phyloP scores from a whole-genome alignment of 2,329 filamentous ascomycete genomes.

The Arthrinium phaeospermum region DNA sequence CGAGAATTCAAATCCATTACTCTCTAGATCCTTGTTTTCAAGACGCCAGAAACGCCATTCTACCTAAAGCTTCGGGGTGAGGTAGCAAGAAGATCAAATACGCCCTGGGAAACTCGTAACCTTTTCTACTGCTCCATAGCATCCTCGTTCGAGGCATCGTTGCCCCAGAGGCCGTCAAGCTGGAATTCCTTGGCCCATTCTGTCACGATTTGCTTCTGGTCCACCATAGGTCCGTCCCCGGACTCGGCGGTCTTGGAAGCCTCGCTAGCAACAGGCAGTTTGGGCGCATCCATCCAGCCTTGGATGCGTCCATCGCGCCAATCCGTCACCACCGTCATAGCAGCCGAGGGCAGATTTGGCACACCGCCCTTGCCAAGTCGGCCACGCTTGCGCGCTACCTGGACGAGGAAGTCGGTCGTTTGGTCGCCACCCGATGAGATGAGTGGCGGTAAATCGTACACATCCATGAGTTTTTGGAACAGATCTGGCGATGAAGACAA shows the following conservation, averaged over 20 bases:
- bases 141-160: conserved; percentile 53
- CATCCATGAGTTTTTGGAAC: conserved; percentile 77
- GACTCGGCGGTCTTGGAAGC: conserved; percentile 34
- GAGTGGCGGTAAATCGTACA: conserved; percentile 85
- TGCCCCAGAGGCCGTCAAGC: conserved; percentile 89
- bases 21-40: conserved; percentile 12
- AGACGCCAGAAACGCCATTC: conserved; percentile 7
- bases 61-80: conserved; percentile 6
- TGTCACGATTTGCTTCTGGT: conserved; percentile 72
- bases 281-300: conserved; percentile 84
- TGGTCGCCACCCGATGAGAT: conserved; percentile 74
- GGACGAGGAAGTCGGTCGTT: conserved; percentile 87
- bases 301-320: conserved; percentile 95
- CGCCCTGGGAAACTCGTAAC: conserved; percentile 10
- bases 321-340: conserved; percentile 93
- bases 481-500: conserved; percentile 76
- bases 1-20: conserved; percentile 16
- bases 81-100: conserved; percentile 15
- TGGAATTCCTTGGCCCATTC: conserved; percentile 96
- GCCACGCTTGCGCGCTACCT: conserved; percentile 92
- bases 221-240: conserved; percentile 45
- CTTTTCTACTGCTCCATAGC: conserved; percentile 56
- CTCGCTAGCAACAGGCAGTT: conserved; percentile 59
- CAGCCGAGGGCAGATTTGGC: conserved; percentile 85
- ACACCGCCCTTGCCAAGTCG: conserved; percentile 87